Base-by-base conservation (phyloP, 805 yeast genomes). In the Groenewaldozyma tartarivorans region DNA sequence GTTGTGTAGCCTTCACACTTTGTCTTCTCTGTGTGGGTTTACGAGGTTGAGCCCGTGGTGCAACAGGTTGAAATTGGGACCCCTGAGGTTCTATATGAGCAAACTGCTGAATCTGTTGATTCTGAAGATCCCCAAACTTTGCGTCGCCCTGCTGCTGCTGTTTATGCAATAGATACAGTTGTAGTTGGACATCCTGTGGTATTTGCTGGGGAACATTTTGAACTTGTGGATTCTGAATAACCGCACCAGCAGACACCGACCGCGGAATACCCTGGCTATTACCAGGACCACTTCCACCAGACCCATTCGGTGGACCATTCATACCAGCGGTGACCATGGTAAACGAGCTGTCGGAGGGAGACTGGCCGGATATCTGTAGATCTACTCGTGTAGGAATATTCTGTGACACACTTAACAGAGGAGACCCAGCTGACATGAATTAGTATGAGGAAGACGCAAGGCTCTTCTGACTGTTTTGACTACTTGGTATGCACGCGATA, bases 201-300 rank as follows among this genome's bases (percentile, higher is more conserved):
- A 40, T 43, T 40, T 43, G 55, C 33, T 46, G 48, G 13, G 33
- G 36, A 32, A 20, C 40, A 13, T 30, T 42, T 35, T 33, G 49
- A 18, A 21, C 44, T 17, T 26, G 48, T 30, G 20, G 42, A 26
- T 26, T 43, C 42, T 43, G 47, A 9, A 39, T 38, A 44, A 39
- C 49, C 16, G 41, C 42, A 45, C 45, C 48, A 3, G 44, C 42
- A 29, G 42, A 45, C 19, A 36, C 38, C 32, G 30, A 46, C 9
- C 20, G 45, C 16, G 15, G 40, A 21, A 24, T 44, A 30, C 32
- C 42, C 33, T 35, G 42, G 24, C 38, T 51, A 19, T 44, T 44
- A 39, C 39, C 50, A 5, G 41, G 37, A 13, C 39, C 48, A 19
- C 45, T 45, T 37, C 42, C 52, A 17, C 49, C 49, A 18, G 43